phyloP scores from a whole-genome alignment of 208 protist genomes.

The Leishmania gerbilli region DNA sequence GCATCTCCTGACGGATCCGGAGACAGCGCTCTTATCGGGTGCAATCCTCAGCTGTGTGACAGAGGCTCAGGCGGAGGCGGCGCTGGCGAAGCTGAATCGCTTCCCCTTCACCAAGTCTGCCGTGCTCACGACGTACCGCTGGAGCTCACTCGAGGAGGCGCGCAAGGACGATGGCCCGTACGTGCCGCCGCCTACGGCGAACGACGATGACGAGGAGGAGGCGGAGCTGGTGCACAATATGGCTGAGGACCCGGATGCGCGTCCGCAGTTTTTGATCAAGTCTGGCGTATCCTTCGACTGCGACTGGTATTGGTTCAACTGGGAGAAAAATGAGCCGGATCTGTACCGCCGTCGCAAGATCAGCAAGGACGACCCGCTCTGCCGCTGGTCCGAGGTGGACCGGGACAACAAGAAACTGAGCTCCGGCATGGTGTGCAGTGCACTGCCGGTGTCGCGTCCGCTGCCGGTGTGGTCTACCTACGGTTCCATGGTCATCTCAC shows the following conservation, averaged over 20 bases:
- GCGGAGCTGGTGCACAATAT: constrained; percentile 85
- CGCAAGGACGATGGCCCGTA: constrained; percentile 62
- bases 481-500: constrained; percentile 85
- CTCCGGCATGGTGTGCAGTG: constrained; percentile 66
- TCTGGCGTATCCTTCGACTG: constrained; percentile 64
- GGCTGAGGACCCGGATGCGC: constrained; percentile 74
- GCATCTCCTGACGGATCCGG: constrained; percentile 64
- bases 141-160: constrained; percentile 66
- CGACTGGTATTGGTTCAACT: constrained; percentile 90
- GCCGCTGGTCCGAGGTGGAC: constrained; percentile 85
- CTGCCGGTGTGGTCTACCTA: constrained; percentile 87
- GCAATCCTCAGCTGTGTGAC: constrained; percentile 83
- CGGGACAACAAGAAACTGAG: constrained; percentile 61
- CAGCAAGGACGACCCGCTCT: constrained; percentile 65
- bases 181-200: constrained; percentile 53
- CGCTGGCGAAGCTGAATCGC: constrained; percentile 83
- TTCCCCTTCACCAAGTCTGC: constrained; percentile 77
- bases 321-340: constrained; percentile 71
- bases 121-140: constrained; percentile 81
- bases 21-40: constrained; percentile 66
- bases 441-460: constrained; percentile 58
- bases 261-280: constrained; percentile 89
- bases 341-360: constrained; percentile 75
- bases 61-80: constrained; percentile 68
- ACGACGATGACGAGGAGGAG: constrained; percentile 53